These are phyloP conservation scores for Smittium mucronatum DNA, from an alignment of 371 early-diverging fungal species.

Conservation along the genomic window DNA sequence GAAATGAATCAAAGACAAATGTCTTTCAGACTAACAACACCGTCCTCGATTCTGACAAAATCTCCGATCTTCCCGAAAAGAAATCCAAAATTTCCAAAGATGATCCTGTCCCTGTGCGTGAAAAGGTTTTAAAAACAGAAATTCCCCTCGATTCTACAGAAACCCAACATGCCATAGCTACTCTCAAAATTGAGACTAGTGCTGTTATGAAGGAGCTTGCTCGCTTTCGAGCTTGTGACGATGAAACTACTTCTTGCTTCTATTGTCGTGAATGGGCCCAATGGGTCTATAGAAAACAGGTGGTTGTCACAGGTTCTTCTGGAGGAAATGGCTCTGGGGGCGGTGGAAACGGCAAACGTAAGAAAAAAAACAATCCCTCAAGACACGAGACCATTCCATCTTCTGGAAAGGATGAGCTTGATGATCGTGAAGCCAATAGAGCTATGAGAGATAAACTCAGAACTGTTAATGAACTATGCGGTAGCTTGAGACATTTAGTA, in stretches of 20 bases:
- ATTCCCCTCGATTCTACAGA: slow-evolving; percentile 10
- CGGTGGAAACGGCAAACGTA: slow-evolving; percentile 13
- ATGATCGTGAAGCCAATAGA: slow-evolving; percentile 28
- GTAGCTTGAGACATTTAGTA: slow-evolving; percentile 23
- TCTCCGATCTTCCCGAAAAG: slow-evolving; percentile 1
- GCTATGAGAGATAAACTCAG: slow-evolving; percentile 19
- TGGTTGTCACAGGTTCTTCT: slow-evolving; percentile 18
- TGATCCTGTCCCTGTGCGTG: background rate
- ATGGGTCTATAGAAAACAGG: slow-evolving; percentile 57
- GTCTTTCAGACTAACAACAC: slow-evolving; percentile 2
- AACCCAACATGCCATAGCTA: slow-evolving; percentile 27
- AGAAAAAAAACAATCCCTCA: slow-evolving; percentile 12
- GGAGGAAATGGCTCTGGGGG: slow-evolving; percentile 2
- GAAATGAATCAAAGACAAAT: background rate
- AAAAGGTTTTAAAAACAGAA: slow-evolving; percentile 12
- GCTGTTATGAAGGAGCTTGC: slow-evolving; percentile 55
- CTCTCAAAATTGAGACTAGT: slow-evolving; percentile 35
- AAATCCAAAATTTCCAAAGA: slow-evolving; percentile 3
- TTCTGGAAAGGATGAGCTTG: slow-evolving; percentile 21
- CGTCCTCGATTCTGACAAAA: slow-evolving; percentile 5
- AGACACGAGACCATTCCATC: slow-evolving; percentile 1
- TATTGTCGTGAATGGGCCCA: slow-evolving; percentile 78
- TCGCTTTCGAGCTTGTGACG: slow-evolving; percentile 60
- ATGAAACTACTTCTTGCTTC: slow-evolving; percentile 48
- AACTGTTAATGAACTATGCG: slow-evolving; percentile 29